Percentiles rank a stretch among this genome's conserved stretches.
Conservation (phyloP, 352 stramenopile species). For the Phytophthora sojae region DNA sequence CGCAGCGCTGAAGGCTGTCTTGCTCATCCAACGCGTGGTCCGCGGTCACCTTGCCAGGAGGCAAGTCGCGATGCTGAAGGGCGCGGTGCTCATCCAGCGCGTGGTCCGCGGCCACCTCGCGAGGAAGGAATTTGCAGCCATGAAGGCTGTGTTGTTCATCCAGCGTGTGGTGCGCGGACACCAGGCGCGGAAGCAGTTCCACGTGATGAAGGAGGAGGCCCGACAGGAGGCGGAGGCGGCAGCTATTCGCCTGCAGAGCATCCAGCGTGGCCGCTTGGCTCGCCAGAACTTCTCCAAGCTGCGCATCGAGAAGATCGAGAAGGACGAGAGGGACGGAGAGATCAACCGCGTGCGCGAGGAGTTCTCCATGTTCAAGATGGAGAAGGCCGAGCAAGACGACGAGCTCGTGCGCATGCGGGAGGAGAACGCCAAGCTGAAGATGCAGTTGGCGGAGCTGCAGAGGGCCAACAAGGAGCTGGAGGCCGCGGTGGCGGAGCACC, state of each 20-base stretch:
- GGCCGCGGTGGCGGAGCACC: constrained; percentile 62
- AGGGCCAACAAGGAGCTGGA: constrained; percentile 69
- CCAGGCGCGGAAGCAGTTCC: constrained; percentile 24
- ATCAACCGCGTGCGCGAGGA: constrained; percentile 20
- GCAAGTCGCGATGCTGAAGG: constrained; percentile 30
- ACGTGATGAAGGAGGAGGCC: constrained; percentile 12
- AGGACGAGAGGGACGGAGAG: constrained; percentile 34
- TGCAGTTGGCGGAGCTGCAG: too few relatives aligned
- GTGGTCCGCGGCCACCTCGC: constrained; percentile 43
- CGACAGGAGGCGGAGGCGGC: constrained; percentile 25
- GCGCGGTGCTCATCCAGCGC: constrained; percentile 40
- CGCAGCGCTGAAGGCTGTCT: constrained; percentile 17
- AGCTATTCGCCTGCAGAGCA: constrained; percentile 45
- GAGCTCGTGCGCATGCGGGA: constrained; percentile 53
- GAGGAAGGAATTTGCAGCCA: constrained; percentile 19
- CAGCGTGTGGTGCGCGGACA: background rate
- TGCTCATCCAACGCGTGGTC: background rate
- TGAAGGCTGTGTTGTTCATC: constrained; percentile 18
- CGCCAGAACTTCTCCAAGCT: constrained; percentile 65
- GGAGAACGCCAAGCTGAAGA: constrained; percentile 66
- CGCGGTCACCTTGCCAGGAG: constrained; percentile 15
- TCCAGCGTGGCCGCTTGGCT: constrained; percentile 55
- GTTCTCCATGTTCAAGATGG: constrained; percentile 1
- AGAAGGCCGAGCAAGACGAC: constrained; percentile 22
- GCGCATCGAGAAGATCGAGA: constrained; percentile 49